Evolutionary conservation across 179 eudicot genomes (phyloP).

Genomic region (Beta corolliflora): DNA sequence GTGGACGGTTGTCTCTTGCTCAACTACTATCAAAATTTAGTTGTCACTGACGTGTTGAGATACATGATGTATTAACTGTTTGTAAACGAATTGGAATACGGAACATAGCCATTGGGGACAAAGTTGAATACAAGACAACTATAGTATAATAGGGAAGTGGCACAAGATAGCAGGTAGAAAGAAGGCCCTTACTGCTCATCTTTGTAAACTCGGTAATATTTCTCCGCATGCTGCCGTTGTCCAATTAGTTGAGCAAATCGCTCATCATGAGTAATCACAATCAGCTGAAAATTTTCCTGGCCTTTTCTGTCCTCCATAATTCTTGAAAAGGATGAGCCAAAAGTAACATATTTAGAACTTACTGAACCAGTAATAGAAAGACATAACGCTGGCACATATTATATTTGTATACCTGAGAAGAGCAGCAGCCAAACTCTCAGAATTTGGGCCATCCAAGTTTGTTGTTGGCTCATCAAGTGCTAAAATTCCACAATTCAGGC

Average conservation of each 20-base stretch:
- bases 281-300: conserved; percentile 94
- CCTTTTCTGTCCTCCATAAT: conserved; percentile 98
- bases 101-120: no score
- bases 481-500: conserved; percentile 94
- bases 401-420: conserved; percentile 59
- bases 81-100: no score
- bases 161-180: background rate
- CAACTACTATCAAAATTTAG: no score
- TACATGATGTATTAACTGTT: no score
- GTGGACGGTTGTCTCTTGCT: no score
- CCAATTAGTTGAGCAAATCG: conserved; percentile 96
- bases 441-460: conserved; percentile 89
- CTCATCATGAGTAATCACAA: conserved; percentile 94
- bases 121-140: no score
- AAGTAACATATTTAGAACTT: background rate
- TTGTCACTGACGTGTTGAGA: no score
- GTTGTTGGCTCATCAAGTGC: conserved; percentile 99
- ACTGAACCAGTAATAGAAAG: conserved; percentile 9
- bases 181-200: conserved; percentile 73
- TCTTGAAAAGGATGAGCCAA: conserved; percentile 39
- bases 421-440: conserved; percentile 93
- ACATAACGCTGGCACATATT: background rate
- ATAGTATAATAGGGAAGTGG: background rate
- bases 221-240: conserved; percentile 94
- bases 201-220: conserved; percentile 81